Percentiles rank a stretch among this genome's conserved stretches.
These are phyloP conservation scores for Hypoxylon sp. DNA, from an alignment of 2,329 filamentous ascomycete species.

Conservation along the genomic window DNA sequence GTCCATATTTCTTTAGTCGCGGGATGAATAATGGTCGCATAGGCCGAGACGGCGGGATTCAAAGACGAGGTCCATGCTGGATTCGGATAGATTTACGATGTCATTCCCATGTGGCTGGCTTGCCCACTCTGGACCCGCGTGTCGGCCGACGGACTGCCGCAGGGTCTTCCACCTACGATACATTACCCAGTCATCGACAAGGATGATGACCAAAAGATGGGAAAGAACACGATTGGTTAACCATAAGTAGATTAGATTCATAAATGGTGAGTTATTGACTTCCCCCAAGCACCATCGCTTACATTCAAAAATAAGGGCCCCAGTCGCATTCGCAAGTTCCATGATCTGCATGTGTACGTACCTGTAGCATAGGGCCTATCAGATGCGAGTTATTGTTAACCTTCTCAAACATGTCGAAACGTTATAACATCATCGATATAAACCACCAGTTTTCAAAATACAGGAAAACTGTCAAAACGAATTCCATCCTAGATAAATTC, in stretches of 20 bases:
- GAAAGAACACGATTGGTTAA: slow-evolving; percentile 33
- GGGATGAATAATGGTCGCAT: slow-evolving; percentile 16
- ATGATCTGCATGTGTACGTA: background rate
- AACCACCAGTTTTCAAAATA: background rate
- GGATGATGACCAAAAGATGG: slow-evolving; percentile 15
- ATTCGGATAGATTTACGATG: slow-evolving; percentile 36
- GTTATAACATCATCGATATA: background rate
- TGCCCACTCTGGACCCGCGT: slow-evolving; percentile 14
- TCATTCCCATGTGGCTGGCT: slow-evolving; percentile 20
- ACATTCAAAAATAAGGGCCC: background rate
- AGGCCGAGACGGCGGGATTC: slow-evolving; percentile 31
- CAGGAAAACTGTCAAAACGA: background rate
- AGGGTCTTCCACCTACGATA: background rate
- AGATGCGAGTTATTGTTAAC: slow-evolving; percentile 14
- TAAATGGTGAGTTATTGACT: background rate
- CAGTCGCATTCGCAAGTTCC: slow-evolving; percentile 4
- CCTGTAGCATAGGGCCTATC: slow-evolving; percentile 1
- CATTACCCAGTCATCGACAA: background rate
- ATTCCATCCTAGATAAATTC: background rate
- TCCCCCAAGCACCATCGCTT: slow-evolving; percentile 4
- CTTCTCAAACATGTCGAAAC: background rate
- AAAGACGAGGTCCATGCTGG: slow-evolving; percentile 42
- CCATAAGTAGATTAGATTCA: background rate
- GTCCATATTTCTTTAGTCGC: slow-evolving; percentile 7
- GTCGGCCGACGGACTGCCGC: slow-evolving; percentile 9